Percentiles rank a stretch among this genome's conserved stretches.
These are phyloP conservation scores for Phaeosphaeria sp. DNA, from an alignment of 2,329 filamentous ascomycete species.

Conservation along the genomic window DNA sequence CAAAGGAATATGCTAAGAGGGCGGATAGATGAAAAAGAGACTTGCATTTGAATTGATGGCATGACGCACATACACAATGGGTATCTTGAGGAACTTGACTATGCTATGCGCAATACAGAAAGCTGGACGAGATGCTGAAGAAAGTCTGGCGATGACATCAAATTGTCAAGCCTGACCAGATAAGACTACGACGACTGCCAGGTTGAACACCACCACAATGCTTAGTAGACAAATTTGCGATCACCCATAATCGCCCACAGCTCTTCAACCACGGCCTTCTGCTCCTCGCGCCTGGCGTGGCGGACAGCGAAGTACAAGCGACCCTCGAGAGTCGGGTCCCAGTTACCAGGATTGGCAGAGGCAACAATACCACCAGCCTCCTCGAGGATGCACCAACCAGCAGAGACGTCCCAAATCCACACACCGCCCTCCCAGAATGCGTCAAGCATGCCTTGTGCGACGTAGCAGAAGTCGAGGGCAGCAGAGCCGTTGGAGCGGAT, in stretches of 20 bases:
- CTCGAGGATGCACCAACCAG: conserved; percentile 48
- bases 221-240: conserved; percentile 36
- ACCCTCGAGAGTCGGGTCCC: conserved; percentile 44
- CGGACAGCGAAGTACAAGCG: conserved; percentile 45
- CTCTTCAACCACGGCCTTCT: conserved; percentile 42
- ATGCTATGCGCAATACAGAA: neutral
- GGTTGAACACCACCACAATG: neutral
- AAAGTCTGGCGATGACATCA: neutral
- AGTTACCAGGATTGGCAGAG: conserved; percentile 45
- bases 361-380: conserved; percentile 48
- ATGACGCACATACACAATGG: neutral
- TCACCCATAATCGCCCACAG: conserved; percentile 47
- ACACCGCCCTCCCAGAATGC: conserved; percentile 48
- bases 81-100: neutral
- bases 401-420: conserved; percentile 47
- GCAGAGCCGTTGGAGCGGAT: conserved; percentile 46
- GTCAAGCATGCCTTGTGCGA: conserved; percentile 45
- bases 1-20: neutral
- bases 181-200: neutral
- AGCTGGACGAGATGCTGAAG: neutral
- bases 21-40: neutral
- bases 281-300: conserved; percentile 37
- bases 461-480: conserved; percentile 49
- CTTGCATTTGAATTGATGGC: neutral
- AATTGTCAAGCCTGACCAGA: neutral